Evolutionary conservation across 2,329 filamentous ascomycete genomes (phyloP).

Genomic region (Claviceps paspali): DNA sequence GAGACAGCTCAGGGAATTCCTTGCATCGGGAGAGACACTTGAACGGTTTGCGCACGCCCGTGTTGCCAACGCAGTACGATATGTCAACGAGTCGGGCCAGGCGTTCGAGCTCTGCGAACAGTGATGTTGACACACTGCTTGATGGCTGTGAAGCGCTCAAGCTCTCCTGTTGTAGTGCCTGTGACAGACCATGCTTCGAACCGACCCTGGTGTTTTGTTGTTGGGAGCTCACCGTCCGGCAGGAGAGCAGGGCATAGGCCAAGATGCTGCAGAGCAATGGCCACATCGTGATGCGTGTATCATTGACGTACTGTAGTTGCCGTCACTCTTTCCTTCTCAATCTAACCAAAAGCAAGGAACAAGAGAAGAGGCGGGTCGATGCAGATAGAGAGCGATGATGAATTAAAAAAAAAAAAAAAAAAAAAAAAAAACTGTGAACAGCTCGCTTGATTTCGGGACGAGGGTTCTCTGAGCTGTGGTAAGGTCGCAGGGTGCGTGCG

Average conservation of each 20-base stretch:
- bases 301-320: too few species aligned
- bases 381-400: too few species aligned
- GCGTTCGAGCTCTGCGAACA: conserved; percentile 76
- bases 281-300: neutral
- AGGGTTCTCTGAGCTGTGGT: too few species aligned
- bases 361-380: too few species aligned
- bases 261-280: neutral
- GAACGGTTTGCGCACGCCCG: conserved; percentile 73
- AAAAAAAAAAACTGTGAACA: too few species aligned
- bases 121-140: conserved; percentile 33
- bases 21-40: conserved; percentile 68
- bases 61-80: conserved; percentile 77
- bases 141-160: neutral
- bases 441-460: too few species aligned
- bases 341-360: too few species aligned
- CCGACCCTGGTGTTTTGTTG: neutral
- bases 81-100: conserved; percentile 87
- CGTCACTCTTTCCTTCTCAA: too few species aligned
- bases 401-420: too few species aligned
- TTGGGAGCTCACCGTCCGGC: neutral
- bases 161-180: neutral
- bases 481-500: too few species aligned
- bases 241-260: neutral
- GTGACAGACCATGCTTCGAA: neutral
- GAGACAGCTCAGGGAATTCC: conserved; percentile 66